phyloP scores from a whole-genome alignment of 257 asterid genomes.

The Schizonepeta tenuifolia region DNA sequence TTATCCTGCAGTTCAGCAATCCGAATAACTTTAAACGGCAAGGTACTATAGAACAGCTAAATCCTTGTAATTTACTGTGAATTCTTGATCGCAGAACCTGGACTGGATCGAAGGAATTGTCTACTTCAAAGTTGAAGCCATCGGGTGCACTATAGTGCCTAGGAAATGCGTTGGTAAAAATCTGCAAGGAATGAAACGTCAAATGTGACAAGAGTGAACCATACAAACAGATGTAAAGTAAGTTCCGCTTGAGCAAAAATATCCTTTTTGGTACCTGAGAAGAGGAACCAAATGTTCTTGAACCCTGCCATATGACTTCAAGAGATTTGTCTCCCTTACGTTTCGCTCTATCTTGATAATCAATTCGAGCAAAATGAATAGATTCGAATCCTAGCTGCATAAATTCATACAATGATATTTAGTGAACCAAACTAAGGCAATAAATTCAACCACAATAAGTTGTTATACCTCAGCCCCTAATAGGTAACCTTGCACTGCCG shows the following conservation, averaged over 20 bases:
- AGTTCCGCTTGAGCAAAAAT: not conserved
- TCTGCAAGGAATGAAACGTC: conserved; percentile 47
- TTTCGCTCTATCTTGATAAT: conserved; percentile 84
- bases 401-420: conserved; percentile 13
- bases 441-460: not conserved
- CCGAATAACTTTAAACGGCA: conserved; percentile 7
- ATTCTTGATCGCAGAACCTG: conserved; percentile 55
- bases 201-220: conserved; percentile 28
- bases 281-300: conserved; percentile 78
- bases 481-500: conserved; percentile 89
- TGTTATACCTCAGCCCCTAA: conserved; percentile 69
- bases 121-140: conserved; percentile 77
- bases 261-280: conserved; percentile 57
- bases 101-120: conserved; percentile 53
- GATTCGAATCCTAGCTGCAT: conserved; percentile 84
- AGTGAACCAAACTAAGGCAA: not conserved
- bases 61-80: conserved; percentile 8
- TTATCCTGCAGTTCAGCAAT: conserved; percentile 63
- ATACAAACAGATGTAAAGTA: conserved; percentile 19
- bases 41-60: not conserved
- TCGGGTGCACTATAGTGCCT: conserved; percentile 78
- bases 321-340: conserved; percentile 76
- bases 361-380: conserved; percentile 83
- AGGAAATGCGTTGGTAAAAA: conserved; percentile 82
- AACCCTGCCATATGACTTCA: conserved; percentile 90